These are phyloP conservation scores for Heritiera littoralis DNA, from an alignment of 345 rosid species.

Conservation along the genomic window DNA sequence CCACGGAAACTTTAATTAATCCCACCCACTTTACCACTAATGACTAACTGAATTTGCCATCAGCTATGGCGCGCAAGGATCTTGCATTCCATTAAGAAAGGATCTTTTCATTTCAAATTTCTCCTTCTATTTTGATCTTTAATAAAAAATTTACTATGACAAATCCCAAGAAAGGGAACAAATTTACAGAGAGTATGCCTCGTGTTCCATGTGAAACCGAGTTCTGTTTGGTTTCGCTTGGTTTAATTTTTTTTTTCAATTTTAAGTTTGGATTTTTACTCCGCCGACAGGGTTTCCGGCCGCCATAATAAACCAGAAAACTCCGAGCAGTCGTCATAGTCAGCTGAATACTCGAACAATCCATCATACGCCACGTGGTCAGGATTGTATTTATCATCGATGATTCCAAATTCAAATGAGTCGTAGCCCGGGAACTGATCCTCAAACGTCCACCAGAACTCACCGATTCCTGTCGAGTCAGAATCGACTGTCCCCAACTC, in stretches of 20 bases:
- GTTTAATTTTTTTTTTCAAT: not conserved
- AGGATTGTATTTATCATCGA: slow-evolving; percentile 30
- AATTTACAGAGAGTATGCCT: slow-evolving; percentile 23
- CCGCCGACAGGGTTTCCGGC: slow-evolving; percentile 58
- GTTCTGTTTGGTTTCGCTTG: not conserved
- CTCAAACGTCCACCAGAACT: slow-evolving; percentile 42
- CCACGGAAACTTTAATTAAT: slow-evolving; percentile 20
- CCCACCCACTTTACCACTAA: too few species aligned
- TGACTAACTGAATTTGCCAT: too few species aligned
- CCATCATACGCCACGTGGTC: slow-evolving; percentile 57
- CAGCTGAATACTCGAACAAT: slow-evolving; percentile 54
- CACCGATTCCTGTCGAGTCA: slow-evolving; percentile 35
- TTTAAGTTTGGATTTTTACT: not conserved
- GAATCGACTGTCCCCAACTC: slow-evolving; percentile 38
- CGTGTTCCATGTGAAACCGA: not conserved
- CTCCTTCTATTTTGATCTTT: not conserved
- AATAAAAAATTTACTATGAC: not conserved
- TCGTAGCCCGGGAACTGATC: slow-evolving; percentile 44
- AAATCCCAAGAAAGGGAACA: not conserved
- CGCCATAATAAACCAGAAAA: slow-evolving; percentile 52
- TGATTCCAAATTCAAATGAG: slow-evolving; percentile 45
- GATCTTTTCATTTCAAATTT: not conserved
- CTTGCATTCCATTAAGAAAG: not conserved
- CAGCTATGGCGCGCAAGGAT: not conserved
- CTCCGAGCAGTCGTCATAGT: slow-evolving; percentile 44